Evolutionary conservation across 768 basidiomycete species (phyloP).

Genomic region (Tephrocybe sp.): DNA sequence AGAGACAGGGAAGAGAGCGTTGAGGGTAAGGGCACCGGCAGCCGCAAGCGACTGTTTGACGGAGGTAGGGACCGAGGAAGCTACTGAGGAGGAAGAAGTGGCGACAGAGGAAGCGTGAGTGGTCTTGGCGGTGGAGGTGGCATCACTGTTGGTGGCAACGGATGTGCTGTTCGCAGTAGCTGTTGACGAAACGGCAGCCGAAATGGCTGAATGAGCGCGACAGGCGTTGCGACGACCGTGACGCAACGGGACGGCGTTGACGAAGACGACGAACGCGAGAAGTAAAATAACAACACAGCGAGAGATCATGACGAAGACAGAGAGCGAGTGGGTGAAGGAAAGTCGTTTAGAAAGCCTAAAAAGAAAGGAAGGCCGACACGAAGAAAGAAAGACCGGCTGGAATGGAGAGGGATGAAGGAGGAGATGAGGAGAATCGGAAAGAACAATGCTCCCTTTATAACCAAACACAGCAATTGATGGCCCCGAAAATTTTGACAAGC

Average conservation of each 20-base stretch:
- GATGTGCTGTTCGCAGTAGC: neutral
- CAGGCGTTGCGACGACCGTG: slow-evolving; percentile 14
- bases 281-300: slow-evolving; percentile 19
- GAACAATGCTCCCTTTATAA: slow-evolving; percentile 1
- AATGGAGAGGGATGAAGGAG: slow-evolving; percentile 1
- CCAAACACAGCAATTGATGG: neutral
- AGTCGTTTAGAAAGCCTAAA: slow-evolving; percentile 14
- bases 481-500: slow-evolving; percentile 1
- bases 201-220: slow-evolving; percentile 6
- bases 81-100: slow-evolving; percentile 3
- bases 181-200: slow-evolving; percentile 1
- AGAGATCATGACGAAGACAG: slow-evolving; percentile 20
- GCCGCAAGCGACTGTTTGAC: slow-evolving; percentile 5
- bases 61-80: slow-evolving; percentile 6
- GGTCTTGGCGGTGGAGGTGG: slow-evolving; percentile 5
- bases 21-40: slow-evolving; percentile 22
- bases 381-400: slow-evolving; percentile 17
- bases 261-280: slow-evolving; percentile 22
- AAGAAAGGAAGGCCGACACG: slow-evolving; percentile 13
- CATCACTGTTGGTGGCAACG: neutral
- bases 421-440: neutral
- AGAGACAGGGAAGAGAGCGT: slow-evolving; percentile 40
- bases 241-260: slow-evolving; percentile 18
- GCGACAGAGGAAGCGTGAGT: slow-evolving; percentile 11
- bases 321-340: slow-evolving; percentile 14